Percentiles rank a stretch among this genome's conserved stretches.
These are phyloP conservation scores for Bryopsis sp. DNA, from an alignment of 139 green algal genomes.

Conservation along the genomic window DNA sequence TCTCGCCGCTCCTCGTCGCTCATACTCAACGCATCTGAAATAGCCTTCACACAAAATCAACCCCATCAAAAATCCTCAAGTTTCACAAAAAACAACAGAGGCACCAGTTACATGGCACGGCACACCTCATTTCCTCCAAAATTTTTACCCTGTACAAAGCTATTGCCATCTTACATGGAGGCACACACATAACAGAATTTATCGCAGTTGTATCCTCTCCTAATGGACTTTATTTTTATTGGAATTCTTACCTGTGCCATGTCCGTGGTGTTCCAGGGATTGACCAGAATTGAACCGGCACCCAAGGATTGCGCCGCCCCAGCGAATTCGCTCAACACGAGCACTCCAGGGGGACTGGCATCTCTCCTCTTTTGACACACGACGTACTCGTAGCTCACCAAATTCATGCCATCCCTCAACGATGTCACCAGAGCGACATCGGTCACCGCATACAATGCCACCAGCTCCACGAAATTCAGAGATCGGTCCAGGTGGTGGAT, in stretches of 20 bases:
- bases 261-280: slow-evolving; percentile 98
- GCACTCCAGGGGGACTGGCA: slow-evolving; percentile 57
- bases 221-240: background rate
- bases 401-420: slow-evolving; percentile 88
- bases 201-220: too few species aligned
- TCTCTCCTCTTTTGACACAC: slow-evolving; percentile 77
- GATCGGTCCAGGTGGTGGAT: slow-evolving; percentile 95
- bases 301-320: slow-evolving; percentile 76
- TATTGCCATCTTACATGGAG: too few species aligned
- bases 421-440: slow-evolving; percentile 73
- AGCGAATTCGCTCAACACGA: slow-evolving; percentile 97
- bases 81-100: background rate
- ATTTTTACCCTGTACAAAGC: background rate
- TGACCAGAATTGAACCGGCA: slow-evolving; percentile 92
- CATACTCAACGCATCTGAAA: slow-evolving; percentile 82
- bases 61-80: background rate
- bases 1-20: slow-evolving; percentile 74
- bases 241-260: slow-evolving; percentile 40
- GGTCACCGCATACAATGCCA: slow-evolving; percentile 88
- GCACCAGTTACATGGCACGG: background rate
- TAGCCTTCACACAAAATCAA: slow-evolving; percentile 34
- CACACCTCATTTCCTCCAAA: background rate
- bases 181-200: too few species aligned
- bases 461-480: slow-evolving; percentile 90
- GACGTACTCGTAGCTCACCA: slow-evolving; percentile 87